Base-by-base conservation (phyloP, 805 yeast genomes). In the Ogataea populi-albae region DNA sequence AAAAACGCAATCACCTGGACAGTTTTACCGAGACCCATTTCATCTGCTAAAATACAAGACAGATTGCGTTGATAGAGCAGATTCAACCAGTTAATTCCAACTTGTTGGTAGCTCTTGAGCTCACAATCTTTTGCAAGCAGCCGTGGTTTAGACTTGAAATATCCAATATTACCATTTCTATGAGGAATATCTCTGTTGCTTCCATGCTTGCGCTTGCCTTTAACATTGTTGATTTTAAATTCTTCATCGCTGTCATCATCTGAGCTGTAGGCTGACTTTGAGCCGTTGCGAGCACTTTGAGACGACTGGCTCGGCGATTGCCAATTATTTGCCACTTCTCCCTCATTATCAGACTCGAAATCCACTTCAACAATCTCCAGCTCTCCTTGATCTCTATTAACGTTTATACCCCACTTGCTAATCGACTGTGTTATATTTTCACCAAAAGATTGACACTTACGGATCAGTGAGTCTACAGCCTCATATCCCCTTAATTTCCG, bases 21-120 rank as follows among this genome's bases (percentile, higher is more conserved):
- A 0, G 98, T 93, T 57, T 93, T 93, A 41, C 99, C 99, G 32
- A 93, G 68, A 4, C 95, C 99, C 99, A 93, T 93, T 59, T 93
- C 99, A 64, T 93, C 99, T 0, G 98, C 99, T 32, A 93, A 67
- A 38, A 93, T 93, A 64, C 98, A 89, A 5, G 96, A 87, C 38
- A 93, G 68, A 12, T 78, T 72, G 54, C 83, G 78, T 40, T 76
- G 77, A 58, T 91, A 93, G 20, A 93, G 68, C 36, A 91, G 60
- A 43, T 80, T 72, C 36, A 93, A 67, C 99, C 99, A 93, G 58
- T 93, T 93, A 34, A 93, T 65, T 30, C 99, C 99, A n/a, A 89
- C 95, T 50, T 88, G 93, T 65, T 93, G 99, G 60, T 93, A 93
- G 53, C 77, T 80, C 53, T 91, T 93, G 50, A 93, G 68, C 25